Evolutionary conservation across 2,329 filamentous ascomycete species (phyloP), one percentile per base, ranked within the genome.

Genomic region (Cladorrhinum sp.): DNA sequence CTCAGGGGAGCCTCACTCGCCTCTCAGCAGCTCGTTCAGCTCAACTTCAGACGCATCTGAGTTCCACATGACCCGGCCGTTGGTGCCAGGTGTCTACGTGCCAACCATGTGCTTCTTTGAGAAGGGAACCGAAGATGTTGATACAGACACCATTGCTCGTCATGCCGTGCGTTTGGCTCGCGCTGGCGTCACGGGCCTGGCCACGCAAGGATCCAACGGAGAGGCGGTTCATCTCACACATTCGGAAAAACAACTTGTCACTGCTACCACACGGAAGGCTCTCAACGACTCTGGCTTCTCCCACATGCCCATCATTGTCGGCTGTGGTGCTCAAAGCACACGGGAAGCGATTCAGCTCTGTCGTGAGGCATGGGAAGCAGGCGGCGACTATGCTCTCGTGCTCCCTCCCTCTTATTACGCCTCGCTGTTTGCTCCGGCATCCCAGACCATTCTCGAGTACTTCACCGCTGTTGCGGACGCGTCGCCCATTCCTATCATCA

Each of bases 121-220:
- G 59, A 74, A 79, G 1, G 79, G 77, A 21, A 82, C 81, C 1
- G 89, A 92, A 72, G 84, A 91, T 59, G 76, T 92, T 59, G 89
- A 92, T 70, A 78, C 82, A 12, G 74, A 78, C 36, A 83, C 85
- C 42, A 86, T 87, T 61, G 79, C 82, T 54, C 80, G 78, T 56
- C 79, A 84, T 71, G 86, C 88, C 39, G 82, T 90, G 57, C 85
- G 86, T 68, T 84, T 94, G n/a, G 90, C 89, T 52, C 80, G 86
- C 69, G 84, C 88, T 26, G 90, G 90, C 65, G 84, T 93, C 48
- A 83, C 87, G 16, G 89, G 90, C 20, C 80, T 94, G 52, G 88
- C 89, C 54, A 90, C 88, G 10, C 90, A 92, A 73, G 90, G 90
- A 52, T 91, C 88, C 71, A 94, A 94, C 71, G 90, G 90, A 68